These are phyloP conservation scores for Fusarium pseudoanthophilum DNA, from an alignment of 2,329 filamentous ascomycete genomes.

Conservation along the genomic window DNA sequence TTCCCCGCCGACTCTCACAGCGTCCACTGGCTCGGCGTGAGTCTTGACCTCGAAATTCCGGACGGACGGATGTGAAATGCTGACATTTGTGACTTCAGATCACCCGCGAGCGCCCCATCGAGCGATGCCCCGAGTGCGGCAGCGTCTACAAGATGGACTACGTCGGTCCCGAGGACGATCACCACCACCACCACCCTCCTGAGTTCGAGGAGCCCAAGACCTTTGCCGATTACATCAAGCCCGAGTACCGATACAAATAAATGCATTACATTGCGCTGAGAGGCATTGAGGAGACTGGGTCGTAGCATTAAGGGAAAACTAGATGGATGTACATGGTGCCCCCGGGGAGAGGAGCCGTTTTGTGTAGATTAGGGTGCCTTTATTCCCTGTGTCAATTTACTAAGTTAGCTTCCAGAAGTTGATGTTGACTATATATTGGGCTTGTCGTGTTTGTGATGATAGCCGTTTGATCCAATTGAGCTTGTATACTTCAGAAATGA, in stretches of 20 bases:
- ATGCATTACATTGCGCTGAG: conserved; percentile 43
- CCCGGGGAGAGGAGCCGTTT: conserved; percentile 40
- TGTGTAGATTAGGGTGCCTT: conserved; percentile 57
- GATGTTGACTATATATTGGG: conserved; percentile 37
- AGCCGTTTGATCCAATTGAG: conserved; percentile 1
- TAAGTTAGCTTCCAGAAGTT: conserved; percentile 47
- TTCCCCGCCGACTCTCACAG: conserved; percentile 91
- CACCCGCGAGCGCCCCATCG: conserved; percentile 87
- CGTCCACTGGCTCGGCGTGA: conserved; percentile 89
- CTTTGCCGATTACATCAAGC: conserved; percentile 95
- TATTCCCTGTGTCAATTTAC: conserved; percentile 51
- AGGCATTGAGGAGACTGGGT: conserved; percentile 19
- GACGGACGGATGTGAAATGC: conserved; percentile 28
- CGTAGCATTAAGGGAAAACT: conserved; percentile 43
- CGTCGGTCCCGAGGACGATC: conserved; percentile 82
- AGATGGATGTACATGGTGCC: conserved; percentile 38
- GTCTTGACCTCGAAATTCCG: conserved; percentile 49
- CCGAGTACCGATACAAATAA: conserved; percentile 84
- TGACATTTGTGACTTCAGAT: conserved; percentile 63
- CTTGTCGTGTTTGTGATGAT: neutral
- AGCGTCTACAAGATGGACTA: conserved; percentile 99
- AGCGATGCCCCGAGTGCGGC: conserved; percentile 97
- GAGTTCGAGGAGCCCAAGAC: conserved; percentile 90
- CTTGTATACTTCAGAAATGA: neutral
- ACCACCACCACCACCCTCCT: conserved; percentile 69